Base-by-base conservation (phyloP, 192 early-diverging fungal genomes). In the Lobosporangium transversale region DNA sequence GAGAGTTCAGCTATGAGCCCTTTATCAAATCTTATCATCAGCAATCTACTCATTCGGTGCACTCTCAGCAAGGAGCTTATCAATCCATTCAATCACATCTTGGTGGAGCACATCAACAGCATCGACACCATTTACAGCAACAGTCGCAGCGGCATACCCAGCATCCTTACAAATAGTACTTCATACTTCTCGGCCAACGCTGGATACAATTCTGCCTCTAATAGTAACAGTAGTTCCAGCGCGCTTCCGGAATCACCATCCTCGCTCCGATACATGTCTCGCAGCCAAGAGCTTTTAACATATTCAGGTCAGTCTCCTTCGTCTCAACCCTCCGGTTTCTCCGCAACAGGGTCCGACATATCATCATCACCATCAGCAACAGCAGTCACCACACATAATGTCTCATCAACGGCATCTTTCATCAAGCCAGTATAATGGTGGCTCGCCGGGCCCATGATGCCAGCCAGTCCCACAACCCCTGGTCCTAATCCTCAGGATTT, bases 261-360 rank as follows among this genome's bases (percentile, higher is more conserved):
- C 15, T 32, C 53, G 1, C 36, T 58, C 44, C 73, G 73, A 43
- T 65, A 76, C 40, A 23, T 55, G 35, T 36, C 58, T 27, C 73
- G 65, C 30, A 45, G 27, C 36, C 43, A 66, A 2, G 29, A 57
- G 1, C 58, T 67, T 24, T 35, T 62, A 21, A 32, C 57, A 3
- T 67, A 66, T n/a, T 59, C 58, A 4, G 23, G 55, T 49, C 65
- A 9, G 4, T 36, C 1, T 45, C 64, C 11, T 1, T 45, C 64
- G 10, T 36, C 71, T 32, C 61, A 63, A 18, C 4, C 31, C n/a
- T 42, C 45, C 0, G 27, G 26, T n/a, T n/a, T n/a, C n/a, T n/a
- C n/a, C n/a, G n/a, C n/a, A n/a, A n/a, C n/a, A n/a, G n/a, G n/a
- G n/a, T n/a, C n/a, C n/a, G n/a, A n/a, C n/a, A n/a, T n/a, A n/a